A percentile compares a stretch with the other conserved stretches of the same genome.
These are phyloP conservation scores for Alternaria ventricosa DNA, from an alignment of 2,329 filamentous ascomycete species.

Conservation along the genomic window DNA sequence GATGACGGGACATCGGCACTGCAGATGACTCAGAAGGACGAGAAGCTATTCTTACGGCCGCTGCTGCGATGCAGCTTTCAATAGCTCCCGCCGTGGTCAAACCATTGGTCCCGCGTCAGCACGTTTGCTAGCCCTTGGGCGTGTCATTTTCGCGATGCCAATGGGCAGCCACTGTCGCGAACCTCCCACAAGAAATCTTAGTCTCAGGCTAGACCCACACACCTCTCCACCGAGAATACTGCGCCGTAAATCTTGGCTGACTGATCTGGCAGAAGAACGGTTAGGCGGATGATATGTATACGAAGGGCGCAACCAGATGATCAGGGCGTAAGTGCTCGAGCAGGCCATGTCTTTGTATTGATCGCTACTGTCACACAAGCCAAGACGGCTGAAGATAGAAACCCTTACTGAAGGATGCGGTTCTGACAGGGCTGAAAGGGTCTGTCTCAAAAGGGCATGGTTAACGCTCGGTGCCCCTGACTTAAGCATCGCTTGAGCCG, in stretches of 20 bases:
- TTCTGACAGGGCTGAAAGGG: not conserved
- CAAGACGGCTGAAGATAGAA: not conserved
- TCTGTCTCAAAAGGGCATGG: conserved; percentile 1
- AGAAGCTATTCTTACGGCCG: not conserved
- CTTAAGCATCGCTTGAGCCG: conserved; percentile 1
- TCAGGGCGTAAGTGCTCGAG: not conserved
- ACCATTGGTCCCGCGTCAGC: not conserved
- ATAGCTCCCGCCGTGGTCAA: not conserved
- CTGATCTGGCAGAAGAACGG: not conserved
- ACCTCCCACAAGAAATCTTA: not conserved
- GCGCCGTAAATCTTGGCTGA: not conserved
- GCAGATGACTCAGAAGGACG: not conserved
- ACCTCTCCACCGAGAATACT: not conserved
- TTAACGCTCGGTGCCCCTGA: conserved; percentile 17
- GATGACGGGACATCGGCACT: not conserved
- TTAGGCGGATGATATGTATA: not conserved
- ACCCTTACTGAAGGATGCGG: not conserved
- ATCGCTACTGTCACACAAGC: not conserved
- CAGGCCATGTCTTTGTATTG: not conserved
- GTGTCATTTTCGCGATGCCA: conserved; percentile 1
- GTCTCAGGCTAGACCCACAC: conserved; percentile 1
- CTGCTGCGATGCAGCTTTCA: not conserved
- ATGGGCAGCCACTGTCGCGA: conserved; percentile 2
- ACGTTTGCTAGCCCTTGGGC: not conserved
- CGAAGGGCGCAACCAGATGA: not conserved